Percentiles rank a stretch among this genome's conserved stretches.
phyloP scores from a whole-genome alignment of 371 early-diverging fungal species.

The Mortierella sp. region DNA sequence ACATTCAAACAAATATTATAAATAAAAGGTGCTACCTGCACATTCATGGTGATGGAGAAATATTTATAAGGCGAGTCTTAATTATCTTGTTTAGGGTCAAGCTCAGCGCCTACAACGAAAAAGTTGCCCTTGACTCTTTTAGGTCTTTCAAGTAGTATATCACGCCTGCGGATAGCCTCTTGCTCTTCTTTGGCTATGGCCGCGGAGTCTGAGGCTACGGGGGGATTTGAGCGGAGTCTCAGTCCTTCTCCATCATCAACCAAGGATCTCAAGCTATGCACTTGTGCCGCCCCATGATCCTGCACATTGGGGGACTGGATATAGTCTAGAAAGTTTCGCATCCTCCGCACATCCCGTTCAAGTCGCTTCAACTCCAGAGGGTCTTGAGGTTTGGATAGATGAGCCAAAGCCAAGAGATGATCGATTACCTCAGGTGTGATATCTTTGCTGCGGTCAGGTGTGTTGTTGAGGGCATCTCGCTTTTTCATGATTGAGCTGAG shows the following conservation, averaged over 20 bases:
- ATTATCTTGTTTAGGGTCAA: slow-evolving; percentile 30
- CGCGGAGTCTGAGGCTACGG: not conserved
- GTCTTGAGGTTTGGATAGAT: slow-evolving; percentile 39
- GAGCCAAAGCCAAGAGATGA: slow-evolving; percentile 33
- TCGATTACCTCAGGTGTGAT: slow-evolving; percentile 42
- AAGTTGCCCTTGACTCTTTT: slow-evolving; percentile 45
- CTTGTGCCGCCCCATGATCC: not conserved
- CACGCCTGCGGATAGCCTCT: slow-evolving; percentile 20
- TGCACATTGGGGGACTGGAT: slow-evolving; percentile 22
- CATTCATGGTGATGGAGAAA: not conserved
- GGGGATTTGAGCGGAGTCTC: slow-evolving; percentile 14
- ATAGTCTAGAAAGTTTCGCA: slow-evolving; percentile 43
- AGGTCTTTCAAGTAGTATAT: slow-evolving; percentile 28
- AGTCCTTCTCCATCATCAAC: slow-evolving; percentile 50
- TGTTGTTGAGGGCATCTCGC: slow-evolving; percentile 11
- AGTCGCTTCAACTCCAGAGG: slow-evolving; percentile 20
- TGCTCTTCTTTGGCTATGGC: slow-evolving; percentile 4
- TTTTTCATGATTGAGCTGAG: slow-evolving; percentile 29
- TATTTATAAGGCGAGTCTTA: not conserved
- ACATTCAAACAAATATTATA: not conserved
- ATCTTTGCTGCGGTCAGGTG: slow-evolving; percentile 10
- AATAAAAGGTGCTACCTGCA: not conserved
- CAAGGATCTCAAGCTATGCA: slow-evolving; percentile 33
- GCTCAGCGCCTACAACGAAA: slow-evolving; percentile 37
- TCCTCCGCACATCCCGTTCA: slow-evolving; percentile 37